A percentile compares a stretch with the other conserved stretches of the same genome.
Conservation (phyloP, 2,329 filamentous ascomycete genomes). For the Talaromyces rugulosus region DNA sequence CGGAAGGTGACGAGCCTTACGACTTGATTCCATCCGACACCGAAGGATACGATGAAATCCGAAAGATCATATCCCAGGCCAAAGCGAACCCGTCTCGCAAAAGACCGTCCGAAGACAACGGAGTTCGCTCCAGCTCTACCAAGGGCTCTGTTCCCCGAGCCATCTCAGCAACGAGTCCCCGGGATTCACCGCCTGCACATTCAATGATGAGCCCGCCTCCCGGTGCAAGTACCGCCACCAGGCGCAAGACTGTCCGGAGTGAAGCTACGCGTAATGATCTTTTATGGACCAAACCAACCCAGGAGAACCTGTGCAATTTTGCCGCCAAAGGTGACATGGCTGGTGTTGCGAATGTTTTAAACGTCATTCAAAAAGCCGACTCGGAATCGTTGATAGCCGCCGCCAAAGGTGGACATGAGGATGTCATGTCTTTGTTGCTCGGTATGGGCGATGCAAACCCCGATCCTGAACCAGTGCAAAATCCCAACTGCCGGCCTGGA, state of each 20-base stretch:
- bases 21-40: constrained; percentile 73
- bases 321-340: constrained; percentile 48
- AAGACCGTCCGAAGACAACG: constrained; percentile 41
- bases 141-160: constrained; percentile 39
- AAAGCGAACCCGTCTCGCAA: constrained; percentile 49
- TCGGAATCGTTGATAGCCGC: constrained; percentile 86
- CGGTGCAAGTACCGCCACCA: constrained; percentile 26
- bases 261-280: constrained; percentile 48
- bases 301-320: constrained; percentile 46
- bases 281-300: constrained; percentile 48
- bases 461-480: constrained; percentile 63
- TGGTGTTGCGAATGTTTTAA: constrained; percentile 47
- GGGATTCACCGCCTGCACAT: constrained; percentile 39
- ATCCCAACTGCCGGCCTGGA: constrained; percentile 54
- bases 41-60: constrained; percentile 77
- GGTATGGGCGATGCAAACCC: constrained; percentile 63
- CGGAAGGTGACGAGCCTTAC: constrained; percentile 86
- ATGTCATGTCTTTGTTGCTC: constrained; percentile 74
- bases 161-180: constrained; percentile 42
- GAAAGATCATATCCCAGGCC: constrained; percentile 62
- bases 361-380: constrained; percentile 58
- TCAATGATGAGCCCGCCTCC: constrained; percentile 40
- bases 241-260: constrained; percentile 44
- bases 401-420: constrained; percentile 83
- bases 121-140: constrained; percentile 21